Evolutionary conservation across 179 eudicot species (phyloP).

Genomic region (Carnegiea gigantea): DNA sequence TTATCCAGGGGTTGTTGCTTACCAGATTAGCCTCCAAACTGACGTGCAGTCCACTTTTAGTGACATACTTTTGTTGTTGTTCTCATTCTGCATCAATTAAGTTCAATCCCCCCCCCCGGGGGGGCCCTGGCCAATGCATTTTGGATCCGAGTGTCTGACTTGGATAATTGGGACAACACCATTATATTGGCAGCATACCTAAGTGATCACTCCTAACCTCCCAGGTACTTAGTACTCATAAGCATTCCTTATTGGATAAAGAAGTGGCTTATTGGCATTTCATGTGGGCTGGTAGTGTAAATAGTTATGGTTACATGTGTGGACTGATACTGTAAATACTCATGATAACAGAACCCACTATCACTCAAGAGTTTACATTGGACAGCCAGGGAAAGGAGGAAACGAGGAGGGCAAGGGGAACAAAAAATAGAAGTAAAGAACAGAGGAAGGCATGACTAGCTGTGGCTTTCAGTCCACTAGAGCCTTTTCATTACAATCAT

Average conservation of each 20-base stretch:
- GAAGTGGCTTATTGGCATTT: too few species aligned
- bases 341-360: background rate
- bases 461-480: background rate
- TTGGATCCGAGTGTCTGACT: background rate
- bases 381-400: background rate
- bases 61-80: too few species aligned
- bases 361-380: background rate
- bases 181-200: background rate
- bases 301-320: too few species aligned
- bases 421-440: background rate
- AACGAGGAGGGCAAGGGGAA: background rate
- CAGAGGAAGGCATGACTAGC: background rate
- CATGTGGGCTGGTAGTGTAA: too few species aligned
- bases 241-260: background rate
- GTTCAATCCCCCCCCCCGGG: background rate
- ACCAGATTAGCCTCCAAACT: constrained; percentile 49
- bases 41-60: background rate
- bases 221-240: background rate
- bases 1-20: constrained; percentile 77
- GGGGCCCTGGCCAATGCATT: too few species aligned
- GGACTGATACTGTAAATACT: background rate
- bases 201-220: background rate
- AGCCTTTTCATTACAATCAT: background rate
- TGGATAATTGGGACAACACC: background rate
- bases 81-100: constrained; percentile 2